Evolutionary conservation across 176 grass and related monocot species (phyloP).

Genomic region (Oryza punctata): DNA sequence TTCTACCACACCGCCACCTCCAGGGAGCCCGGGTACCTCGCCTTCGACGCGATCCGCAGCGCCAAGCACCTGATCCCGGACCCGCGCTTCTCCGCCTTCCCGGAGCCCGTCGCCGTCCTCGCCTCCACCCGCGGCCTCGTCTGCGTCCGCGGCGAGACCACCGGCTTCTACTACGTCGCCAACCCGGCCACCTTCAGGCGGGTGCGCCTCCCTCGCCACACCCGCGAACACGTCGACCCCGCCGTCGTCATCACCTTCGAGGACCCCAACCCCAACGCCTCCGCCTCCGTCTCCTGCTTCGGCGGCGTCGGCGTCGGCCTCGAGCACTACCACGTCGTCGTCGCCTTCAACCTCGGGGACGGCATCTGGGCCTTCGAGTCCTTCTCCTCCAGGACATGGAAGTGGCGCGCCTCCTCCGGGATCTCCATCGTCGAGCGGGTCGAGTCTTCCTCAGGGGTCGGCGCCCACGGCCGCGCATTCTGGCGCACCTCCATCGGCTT

Average conservation of each 20-base stretch:
- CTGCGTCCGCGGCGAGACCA: constrained; percentile 41
- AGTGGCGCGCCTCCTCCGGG: neutral
- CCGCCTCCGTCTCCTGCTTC: neutral
- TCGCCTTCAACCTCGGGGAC: constrained; percentile 18
- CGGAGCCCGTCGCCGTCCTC: constrained; percentile 28
- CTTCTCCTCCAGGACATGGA: constrained; percentile 63
- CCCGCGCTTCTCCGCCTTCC: constrained; percentile 38
- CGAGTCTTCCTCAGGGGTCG: constrained; percentile 30
- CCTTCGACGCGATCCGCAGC: constrained; percentile 28
- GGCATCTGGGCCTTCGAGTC: constrained; percentile 54
- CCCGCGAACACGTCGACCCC: constrained; percentile 23
- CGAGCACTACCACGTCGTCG: constrained; percentile 54
- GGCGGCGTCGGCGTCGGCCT: neutral
- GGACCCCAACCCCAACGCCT: neutral
- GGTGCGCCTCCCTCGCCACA: constrained; percentile 25
- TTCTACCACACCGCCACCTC: constrained; percentile 33
- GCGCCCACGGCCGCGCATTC: constrained; percentile 49
- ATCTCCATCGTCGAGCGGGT: constrained; percentile 33
- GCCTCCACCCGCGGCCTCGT: constrained; percentile 66
- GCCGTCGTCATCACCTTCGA: constrained; percentile 62
- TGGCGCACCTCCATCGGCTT: constrained; percentile 57
- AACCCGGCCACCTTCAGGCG: constrained; percentile 52
- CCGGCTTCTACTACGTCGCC: constrained; percentile 54
- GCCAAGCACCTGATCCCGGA: constrained; percentile 43
- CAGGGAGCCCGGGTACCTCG: constrained; percentile 19